Conservation (phyloP, 2,329 filamentous ascomycete genomes). For the Chaetomiaceae sp. region DNA sequence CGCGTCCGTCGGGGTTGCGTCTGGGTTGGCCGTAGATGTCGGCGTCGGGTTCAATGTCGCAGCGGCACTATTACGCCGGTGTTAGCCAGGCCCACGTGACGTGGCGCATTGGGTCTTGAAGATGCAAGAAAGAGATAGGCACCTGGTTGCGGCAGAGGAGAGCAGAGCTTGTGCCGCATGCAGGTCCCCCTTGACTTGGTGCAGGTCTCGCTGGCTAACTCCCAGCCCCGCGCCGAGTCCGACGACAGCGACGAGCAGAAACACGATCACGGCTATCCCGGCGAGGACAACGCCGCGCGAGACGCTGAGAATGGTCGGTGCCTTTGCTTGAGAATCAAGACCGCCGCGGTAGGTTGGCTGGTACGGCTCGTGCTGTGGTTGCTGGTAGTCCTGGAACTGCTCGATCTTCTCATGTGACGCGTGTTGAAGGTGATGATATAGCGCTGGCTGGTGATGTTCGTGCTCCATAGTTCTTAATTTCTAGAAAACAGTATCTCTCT, state of each 20-base stretch:
- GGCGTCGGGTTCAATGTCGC: neutral
- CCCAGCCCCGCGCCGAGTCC: slow-evolving; percentile 30
- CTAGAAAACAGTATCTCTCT: no score
- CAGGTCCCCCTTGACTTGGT: slow-evolving; percentile 22
- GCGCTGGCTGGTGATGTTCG: neutral
- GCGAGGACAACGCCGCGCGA: slow-evolving; percentile 22
- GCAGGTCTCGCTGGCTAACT: slow-evolving; percentile 27
- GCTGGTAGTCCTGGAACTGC: slow-evolving; percentile 5
- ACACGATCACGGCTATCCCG: slow-evolving; percentile 14
- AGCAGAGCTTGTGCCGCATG: slow-evolving; percentile 10
- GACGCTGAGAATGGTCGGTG: slow-evolving; percentile 13
- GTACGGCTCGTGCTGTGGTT: slow-evolving; percentile 5
- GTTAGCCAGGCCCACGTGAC: neutral
- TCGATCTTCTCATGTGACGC: neutral
- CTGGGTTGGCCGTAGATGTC: slow-evolving; percentile 2
- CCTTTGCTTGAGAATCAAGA: neutral
- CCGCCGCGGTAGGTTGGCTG: neutral
- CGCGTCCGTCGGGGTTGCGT: slow-evolving; percentile 17
- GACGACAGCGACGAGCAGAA: slow-evolving; percentile 27
- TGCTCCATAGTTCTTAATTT: neutral
- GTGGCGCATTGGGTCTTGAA: no score
- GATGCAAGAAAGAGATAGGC: neutral
- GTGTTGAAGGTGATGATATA: slow-evolving; percentile 2
- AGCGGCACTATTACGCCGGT: neutral
- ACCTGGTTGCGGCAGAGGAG: neutral